Conservation (phyloP, 768 basidiomycete genomes). For the Serpula lacrymans region DNA sequence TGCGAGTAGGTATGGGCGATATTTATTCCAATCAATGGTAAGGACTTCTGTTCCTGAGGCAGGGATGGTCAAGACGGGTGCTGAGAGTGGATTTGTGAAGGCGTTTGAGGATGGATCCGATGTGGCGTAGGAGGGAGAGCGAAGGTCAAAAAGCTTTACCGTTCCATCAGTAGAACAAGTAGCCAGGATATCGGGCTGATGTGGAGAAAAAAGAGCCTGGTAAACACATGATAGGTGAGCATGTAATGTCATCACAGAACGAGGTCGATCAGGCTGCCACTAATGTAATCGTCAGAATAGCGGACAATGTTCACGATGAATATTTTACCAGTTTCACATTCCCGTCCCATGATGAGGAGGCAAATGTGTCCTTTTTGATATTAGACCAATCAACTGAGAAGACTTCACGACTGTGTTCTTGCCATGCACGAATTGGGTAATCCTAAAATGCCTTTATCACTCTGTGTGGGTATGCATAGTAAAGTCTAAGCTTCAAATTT, state of each 20-base stretch:
- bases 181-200: conserved; percentile 76
- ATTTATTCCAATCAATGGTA: conserved; percentile 91
- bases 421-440: conserved; percentile 87
- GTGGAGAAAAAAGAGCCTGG: conserved; percentile 89
- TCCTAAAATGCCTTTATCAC: conserved; percentile 52
- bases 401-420: conserved; percentile 91
- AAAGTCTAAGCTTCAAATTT: no score
- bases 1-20: conserved; percentile 72
- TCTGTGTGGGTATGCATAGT: conserved; percentile 11
- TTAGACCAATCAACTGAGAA: conserved; percentile 97
- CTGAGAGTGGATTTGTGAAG: conserved; percentile 66
- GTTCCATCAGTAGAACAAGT: conserved; percentile 88
- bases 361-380: conserved; percentile 82
- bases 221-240: conserved; percentile 87
- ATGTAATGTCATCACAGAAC: conserved; percentile 76
- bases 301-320: neutral
- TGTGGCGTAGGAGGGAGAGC: conserved; percentile 56
- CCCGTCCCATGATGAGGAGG: conserved; percentile 91
- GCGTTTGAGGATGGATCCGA: conserved; percentile 46
- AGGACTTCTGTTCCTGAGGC: conserved; percentile 78
- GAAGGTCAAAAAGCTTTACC: conserved; percentile 77
- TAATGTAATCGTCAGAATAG: conserved; percentile 26
- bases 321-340: conserved; percentile 76
- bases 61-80: conserved; percentile 72
- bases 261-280: conserved; percentile 85